Evolutionary conservation across 2,329 filamentous ascomycete species (phyloP), one percentile per base, ranked within the genome.

Genomic region (Aureobasidium sp.): DNA sequence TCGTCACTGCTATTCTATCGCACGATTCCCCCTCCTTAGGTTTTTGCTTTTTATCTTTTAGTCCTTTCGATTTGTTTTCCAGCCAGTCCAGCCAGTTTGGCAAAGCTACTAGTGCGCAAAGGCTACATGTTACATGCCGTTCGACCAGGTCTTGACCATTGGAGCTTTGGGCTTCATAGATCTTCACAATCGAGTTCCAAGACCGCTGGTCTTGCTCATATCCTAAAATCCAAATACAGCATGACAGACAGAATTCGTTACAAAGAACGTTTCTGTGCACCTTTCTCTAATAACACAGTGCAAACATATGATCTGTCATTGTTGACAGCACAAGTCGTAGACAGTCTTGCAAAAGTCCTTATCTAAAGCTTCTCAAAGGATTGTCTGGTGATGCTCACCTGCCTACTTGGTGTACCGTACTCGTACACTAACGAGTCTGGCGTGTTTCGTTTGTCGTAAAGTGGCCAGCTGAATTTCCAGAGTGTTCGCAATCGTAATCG

Each of bases 21-120:
- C 60, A 62, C 42, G 60, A 48, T 62, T 53, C 48, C 59, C 58
- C 59, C 59, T 61, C 46, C 57, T 61, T 61, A 57, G 53, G 39
- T 13, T 37, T 20, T 58, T 37, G 41, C 41, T 37, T 39, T 48
- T 58, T 39, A 20, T 20, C 29, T 37, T 34, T 39, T 58, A 32
- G 47, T 36, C 20, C 10, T 27, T 29, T 29, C 10, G 15, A 29
- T 29, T 17, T 10, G n/a, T 20, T 41, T 20, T 5, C 20, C 20
- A 20, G 20, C 20, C 20, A 20, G 20, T 20, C 20, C 52, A 56
- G 29, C 3, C 39, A 44, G n/a, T 46, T 36, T 57, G 53, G 27
- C 39, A 26, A 27, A 57, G 41, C 23, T 10, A 41, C 27, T 32
- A n/a, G 9, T 32, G 41, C 27, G 29, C n/a, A 39, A n/a, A n/a